A percentile compares a stretch with the other conserved stretches of the same genome.
These are phyloP conservation scores for Neoconidiobolus thromboides DNA, from an alignment of 371 early-diverging fungal species.

Conservation along the genomic window DNA sequence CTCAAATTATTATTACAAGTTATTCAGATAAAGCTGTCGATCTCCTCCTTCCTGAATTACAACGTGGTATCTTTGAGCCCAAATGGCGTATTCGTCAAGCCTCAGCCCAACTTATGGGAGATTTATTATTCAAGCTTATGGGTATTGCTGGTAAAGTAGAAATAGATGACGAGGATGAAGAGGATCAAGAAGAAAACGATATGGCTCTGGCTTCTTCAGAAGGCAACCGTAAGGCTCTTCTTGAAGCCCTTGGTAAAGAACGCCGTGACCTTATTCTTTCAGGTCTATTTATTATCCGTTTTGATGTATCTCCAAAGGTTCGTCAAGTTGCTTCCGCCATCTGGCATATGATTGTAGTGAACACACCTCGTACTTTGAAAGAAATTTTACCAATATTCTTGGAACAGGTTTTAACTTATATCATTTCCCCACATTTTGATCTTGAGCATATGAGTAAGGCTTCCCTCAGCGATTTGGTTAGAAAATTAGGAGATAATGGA, in stretches of 20 bases:
- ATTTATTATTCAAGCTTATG: conserved; percentile 77
- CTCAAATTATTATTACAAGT: conserved; percentile 78
- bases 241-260: conserved; percentile 68
- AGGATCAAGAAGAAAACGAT: conserved; percentile 23
- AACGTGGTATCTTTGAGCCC: conserved; percentile 69
- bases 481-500: conserved; percentile 82
- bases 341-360: conserved; percentile 87
- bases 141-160: conserved; percentile 50
- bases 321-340: conserved; percentile 76
- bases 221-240: conserved; percentile 49
- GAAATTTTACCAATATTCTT: conserved; percentile 80
- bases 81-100: conserved; percentile 93
- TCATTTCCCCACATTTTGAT: conserved; percentile 54
- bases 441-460: conserved; percentile 67
- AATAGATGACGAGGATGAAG: conserved; percentile 30
- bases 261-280: conserved; percentile 77
- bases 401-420: conserved; percentile 57
- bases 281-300: conserved; percentile 78
- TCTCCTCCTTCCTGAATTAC: conserved; percentile 75
- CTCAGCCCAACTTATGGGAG: conserved; percentile 87
- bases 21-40: conserved; percentile 79
- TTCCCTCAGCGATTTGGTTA: conserved; percentile 85
- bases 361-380: conserved; percentile 92
- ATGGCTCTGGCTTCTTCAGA: conserved; percentile 26
- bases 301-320: conserved; percentile 62